Evolutionary conservation across 2,329 filamentous ascomycete species (phyloP).

Genomic region (Aspergillus latus): DNA sequence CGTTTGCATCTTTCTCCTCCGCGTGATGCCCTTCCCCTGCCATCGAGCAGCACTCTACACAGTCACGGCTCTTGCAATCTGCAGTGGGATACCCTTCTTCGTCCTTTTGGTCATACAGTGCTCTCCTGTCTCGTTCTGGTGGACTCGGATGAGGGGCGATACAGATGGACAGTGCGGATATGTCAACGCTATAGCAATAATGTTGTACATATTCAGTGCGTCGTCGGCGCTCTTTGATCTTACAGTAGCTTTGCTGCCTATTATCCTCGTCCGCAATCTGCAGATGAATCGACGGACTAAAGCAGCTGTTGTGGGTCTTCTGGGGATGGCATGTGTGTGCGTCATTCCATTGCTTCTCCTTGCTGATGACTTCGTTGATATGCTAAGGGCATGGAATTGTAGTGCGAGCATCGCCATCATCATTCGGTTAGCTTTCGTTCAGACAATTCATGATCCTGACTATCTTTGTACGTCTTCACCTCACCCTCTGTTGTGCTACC

Average conservation of each 20-base stretch:
- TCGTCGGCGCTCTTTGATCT: conserved; percentile 20
- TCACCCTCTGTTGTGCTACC: neutral
- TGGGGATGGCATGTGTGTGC: conserved; percentile 26
- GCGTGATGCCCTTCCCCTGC: conserved; percentile 44
- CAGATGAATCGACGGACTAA: conserved; percentile 24
- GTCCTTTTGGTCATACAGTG: conserved; percentile 52
- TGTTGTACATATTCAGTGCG: conserved; percentile 24
- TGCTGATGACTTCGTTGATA: neutral
- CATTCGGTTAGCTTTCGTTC: conserved; percentile 19
- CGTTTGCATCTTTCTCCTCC: conserved; percentile 51
- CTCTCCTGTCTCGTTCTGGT: conserved; percentile 49
- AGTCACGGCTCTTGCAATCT: conserved; percentile 41
- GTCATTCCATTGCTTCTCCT: neutral
- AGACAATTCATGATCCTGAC: conserved; percentile 16
- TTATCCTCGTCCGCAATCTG: conserved; percentile 23
- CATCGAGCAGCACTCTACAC: conserved; percentile 47
- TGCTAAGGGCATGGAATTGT: neutral
- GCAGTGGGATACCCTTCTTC: conserved; percentile 47
- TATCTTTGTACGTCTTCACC: conserved; percentile 20
- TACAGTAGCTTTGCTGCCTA: conserved; percentile 21
- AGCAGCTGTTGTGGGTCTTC: conserved; percentile 17
- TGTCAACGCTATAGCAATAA: conserved; percentile 13
- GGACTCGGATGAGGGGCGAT: conserved; percentile 32
- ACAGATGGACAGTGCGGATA: conserved; percentile 14
- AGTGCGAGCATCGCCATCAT: conserved; percentile 25